These are phyloP conservation scores for Trichosporon faecale DNA, from an alignment of 1,284 basidiomycete species.

Conservation along the genomic window DNA sequence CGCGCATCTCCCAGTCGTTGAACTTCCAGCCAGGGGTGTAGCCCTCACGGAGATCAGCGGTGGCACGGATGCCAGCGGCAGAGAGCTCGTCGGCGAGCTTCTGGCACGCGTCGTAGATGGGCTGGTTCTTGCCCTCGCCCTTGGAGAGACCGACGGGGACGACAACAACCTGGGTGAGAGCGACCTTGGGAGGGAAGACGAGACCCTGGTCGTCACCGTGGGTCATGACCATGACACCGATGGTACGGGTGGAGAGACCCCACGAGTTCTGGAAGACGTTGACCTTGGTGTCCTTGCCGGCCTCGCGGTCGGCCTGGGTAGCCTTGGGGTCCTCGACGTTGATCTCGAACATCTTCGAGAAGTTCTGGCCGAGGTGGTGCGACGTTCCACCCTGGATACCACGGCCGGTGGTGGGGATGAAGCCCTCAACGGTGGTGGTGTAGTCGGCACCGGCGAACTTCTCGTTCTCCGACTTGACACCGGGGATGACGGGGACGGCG, in stretches of 20 bases:
- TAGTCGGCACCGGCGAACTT: conserved; percentile 98
- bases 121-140: conserved; percentile 57
- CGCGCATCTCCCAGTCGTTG: conserved; percentile 99
- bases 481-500: conserved; percentile 93
- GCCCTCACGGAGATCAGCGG: conserved; percentile 87
- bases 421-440: conserved; percentile 97
- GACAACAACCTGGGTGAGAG: conserved; percentile 84
- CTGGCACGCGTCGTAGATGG: conserved; percentile 74
- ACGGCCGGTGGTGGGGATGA: conserved; percentile 93
- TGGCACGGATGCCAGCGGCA: conserved; percentile 74
- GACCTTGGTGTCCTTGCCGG: conserved; percentile 57
- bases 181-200: conserved; percentile 91
- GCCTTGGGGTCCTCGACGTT: conserved; percentile 80
- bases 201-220: conserved; percentile 98
- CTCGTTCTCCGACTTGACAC: conserved; percentile 98
- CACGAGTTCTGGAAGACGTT: conserved; percentile 98
- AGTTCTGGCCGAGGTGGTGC: conserved; percentile 98
- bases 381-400: conserved; percentile 98
- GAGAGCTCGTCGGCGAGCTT: conserved; percentile 68
- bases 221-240: conserved; percentile 99
- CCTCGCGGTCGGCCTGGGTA: conserved; percentile 28
- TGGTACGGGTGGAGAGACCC: conserved; percentile 93
- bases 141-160: conserved; percentile 86
- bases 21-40: conserved; percentile 99
- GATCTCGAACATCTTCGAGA: conserved; percentile 98